Evolutionary conservation across 1,139 yeast genomes (phyloP), one percentile per base, ranked within the genome.

Genomic region (Hanseniaspora gamundiae): DNA sequence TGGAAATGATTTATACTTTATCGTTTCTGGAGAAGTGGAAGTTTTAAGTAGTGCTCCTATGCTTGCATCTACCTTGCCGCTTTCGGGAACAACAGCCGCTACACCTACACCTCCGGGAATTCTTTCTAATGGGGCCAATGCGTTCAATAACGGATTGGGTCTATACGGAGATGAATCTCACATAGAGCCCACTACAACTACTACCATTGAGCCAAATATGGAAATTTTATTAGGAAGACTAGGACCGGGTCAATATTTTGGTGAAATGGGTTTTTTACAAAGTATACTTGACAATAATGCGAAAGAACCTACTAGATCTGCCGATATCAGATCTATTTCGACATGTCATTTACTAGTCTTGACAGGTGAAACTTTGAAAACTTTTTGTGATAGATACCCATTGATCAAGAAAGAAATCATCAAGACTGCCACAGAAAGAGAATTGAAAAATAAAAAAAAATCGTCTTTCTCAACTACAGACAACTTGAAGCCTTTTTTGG

Each of bases 211-310:
- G 2, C 45, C 55, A 9, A 54, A 54, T 21, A 53, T 58, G 14
- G 74, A 70, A 44, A 63, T 62, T 22, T 64, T 71, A 1, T 60
- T 77, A 38, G 87, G 84, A 1, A 69, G 83, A 47, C 62, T 81
- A 35, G 70, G 74, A 2, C 62, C 74, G 9, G 86, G 84, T 9
- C 71, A 77, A 38, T 80, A 78, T 58, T 80, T 82, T 62, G 93
- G 93, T 22, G 91, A 81, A 58, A 76, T 80, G 78, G 74, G 85
- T 0, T 80, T 80, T 53, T 61, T 81, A 36, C 67, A 76, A 3
- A 68, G 72, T 28, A 60, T 80, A 21, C 63, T 69, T 11, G 59
- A 62, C 33, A 53, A 50, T 3, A 47, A 60, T 13, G 54, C 52
- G 20, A 54, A 51, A 22, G 59, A 57, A 30, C 39, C 44, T 14